Evolutionary conservation across 2,329 filamentous ascomycete genomes (phyloP), one percentile per base, ranked within the genome.

Genomic region (Nemania diffusa): DNA sequence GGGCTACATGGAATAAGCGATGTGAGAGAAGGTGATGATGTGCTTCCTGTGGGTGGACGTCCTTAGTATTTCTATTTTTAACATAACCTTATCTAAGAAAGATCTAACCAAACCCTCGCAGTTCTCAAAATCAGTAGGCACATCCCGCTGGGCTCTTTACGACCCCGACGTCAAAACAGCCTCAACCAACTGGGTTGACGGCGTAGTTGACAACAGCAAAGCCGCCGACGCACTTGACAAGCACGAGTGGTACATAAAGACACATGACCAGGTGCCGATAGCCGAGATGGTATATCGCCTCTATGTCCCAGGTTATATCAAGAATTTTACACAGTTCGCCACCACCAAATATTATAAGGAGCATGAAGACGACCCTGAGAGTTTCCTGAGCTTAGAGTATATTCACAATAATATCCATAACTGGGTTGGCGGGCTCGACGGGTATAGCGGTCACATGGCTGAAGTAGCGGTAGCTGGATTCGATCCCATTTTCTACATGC

Each of bases 401-500:
- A 44, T 44, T n/a, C 40, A 44, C n/a, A 44, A 44, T n/a, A 44
- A 44, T 17, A 44, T 44, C 17, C 40, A 44, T n/a, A 44, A 44
- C 40, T 44, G 40, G 40, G 7, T 17, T 13, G 40, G 40, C 7
- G 40, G 40, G 40, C 7, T 44, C n/a, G 40, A 44, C 13, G 7
- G 7, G 40, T n/a, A 44, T 17, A 44, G 17, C 40, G 40, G 40
- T 17, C 40, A 44, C 40, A 44, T 44, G 13, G 17, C 40, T 44
- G 40, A 44, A n/a, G 7, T n/a, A n/a, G 15, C 40, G 7, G 40
- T 44, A n/a, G 40, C 40, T 15, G 40, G 13, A n/a, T 44, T 44
- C 40, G 40, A 44, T 44, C 40, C 40, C 40, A 44, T 44, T 44
- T 44, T 44, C 17, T 44, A 44, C n/a, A 44, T 44, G 40, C 40